These are phyloP conservation scores for Cyberlindnera japonica DNA, from an alignment of 805 yeast species.

Conservation along the genomic window DNA sequence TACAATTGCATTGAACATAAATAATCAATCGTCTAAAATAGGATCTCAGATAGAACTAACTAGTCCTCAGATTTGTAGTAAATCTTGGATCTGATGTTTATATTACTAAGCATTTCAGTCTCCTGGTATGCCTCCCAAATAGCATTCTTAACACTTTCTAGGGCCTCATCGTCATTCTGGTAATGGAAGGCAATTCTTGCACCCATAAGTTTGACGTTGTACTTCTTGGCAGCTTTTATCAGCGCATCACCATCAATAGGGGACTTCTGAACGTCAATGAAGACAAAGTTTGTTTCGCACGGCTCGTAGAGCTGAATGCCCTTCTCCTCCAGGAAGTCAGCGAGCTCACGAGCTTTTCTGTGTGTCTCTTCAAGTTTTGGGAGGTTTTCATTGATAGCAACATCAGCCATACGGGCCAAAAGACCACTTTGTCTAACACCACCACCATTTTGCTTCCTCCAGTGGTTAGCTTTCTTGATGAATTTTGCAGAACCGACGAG, in stretches of 20 bases:
- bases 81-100: constrained; percentile 8
- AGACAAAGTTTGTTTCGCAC: constrained; percentile 80
- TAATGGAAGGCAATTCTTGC: constrained; percentile 65
- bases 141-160: constrained; percentile 26
- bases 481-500: constrained; percentile 62
- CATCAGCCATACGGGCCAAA: constrained; percentile 71
- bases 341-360: constrained; percentile 47
- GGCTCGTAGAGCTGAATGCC: constrained; percentile 65
- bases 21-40: no score
- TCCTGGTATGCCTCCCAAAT: constrained; percentile 38
- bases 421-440: constrained; percentile 88
- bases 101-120: constrained; percentile 13
- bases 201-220: constrained; percentile 55
- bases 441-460: constrained; percentile 91
- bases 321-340: constrained; percentile 44
- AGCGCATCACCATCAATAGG: constrained; percentile 55
- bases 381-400: constrained; percentile 68
- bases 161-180: constrained; percentile 21
- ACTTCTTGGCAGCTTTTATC: constrained; percentile 49
- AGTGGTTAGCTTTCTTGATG: constrained; percentile 73
- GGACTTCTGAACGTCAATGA: constrained; percentile 48
- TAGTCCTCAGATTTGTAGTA: constrained; percentile 2
- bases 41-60: background rate
- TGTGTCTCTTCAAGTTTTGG: constrained; percentile 47
- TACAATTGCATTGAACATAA: no score